phyloP scores from a whole-genome alignment of 352 stramenopile genomes.

The Elongisporangium senticosum region DNA sequence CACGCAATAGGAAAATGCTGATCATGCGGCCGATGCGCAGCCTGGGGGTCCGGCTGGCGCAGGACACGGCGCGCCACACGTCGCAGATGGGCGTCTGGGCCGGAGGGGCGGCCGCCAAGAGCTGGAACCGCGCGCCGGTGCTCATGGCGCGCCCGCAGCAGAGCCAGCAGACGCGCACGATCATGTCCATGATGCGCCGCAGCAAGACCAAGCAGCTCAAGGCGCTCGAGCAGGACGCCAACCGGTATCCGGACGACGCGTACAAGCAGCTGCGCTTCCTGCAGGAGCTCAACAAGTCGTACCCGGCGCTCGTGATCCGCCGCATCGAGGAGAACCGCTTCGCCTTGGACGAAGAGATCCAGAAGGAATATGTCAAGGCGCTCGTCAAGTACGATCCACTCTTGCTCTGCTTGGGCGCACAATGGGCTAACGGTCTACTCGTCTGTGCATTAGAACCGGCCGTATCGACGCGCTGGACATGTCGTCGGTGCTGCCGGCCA shows the following conservation, averaged over 20 bases:
- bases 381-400: constrained; percentile 58
- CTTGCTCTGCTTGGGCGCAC: neutral
- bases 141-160: neutral
- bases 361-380: constrained; percentile 89
- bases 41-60: neutral
- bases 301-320: constrained; percentile 77
- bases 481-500: constrained; percentile 37
- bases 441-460: constrained; percentile 32
- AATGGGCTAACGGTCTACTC: constrained; percentile 4
- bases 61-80: neutral
- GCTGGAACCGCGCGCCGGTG: neutral
- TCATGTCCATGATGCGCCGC: constrained; percentile 44
- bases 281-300: constrained; percentile 84
- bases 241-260: constrained; percentile 64
- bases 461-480: constrained; percentile 77
- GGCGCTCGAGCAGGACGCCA: constrained; percentile 76
- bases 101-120: neutral
- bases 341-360: constrained; percentile 66
- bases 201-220: constrained; percentile 81
- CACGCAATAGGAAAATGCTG: neutral
- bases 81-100: neutral
- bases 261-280: constrained; percentile 78
- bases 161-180: neutral
- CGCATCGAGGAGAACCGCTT: constrained; percentile 83
- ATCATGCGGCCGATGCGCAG: neutral